Evolutionary conservation across 352 stramenopile genomes (phyloP).

Genomic region (Pythium periplocum): DNA sequence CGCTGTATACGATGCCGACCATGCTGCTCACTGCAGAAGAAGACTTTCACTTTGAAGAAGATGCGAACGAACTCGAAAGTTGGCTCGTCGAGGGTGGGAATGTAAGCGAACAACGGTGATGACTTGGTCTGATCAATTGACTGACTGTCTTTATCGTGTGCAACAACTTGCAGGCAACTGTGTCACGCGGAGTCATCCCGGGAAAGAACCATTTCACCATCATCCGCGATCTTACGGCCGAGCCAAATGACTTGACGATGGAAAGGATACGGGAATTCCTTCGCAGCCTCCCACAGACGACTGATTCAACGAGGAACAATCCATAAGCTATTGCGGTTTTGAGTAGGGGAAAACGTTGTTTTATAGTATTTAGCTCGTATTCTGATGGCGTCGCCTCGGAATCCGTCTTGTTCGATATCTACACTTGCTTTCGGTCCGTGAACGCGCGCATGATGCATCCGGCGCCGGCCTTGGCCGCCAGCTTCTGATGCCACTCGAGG

Average conservation of each 20-base stretch:
- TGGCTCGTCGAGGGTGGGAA: slow-evolving; percentile 57
- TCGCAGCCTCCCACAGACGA: no score
- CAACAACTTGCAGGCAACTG: slow-evolving; percentile 14
- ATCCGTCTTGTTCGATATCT: slow-evolving; percentile 4
- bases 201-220: slow-evolving; percentile 76
- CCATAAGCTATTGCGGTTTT: no score
- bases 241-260: slow-evolving; percentile 33
- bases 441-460: slow-evolving; percentile 87
- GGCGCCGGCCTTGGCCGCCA: slow-evolving; percentile 75
- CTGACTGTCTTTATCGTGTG: no score
- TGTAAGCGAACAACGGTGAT: slow-evolving; percentile 19
- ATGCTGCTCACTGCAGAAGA: slow-evolving; percentile 64
- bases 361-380: no score
- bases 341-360: no score
- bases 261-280: slow-evolving; percentile 43
- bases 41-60: slow-evolving; percentile 80
- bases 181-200: slow-evolving; percentile 38
- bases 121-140: no score
- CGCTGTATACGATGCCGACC: slow-evolving; percentile 43
- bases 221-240: slow-evolving; percentile 44
- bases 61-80: slow-evolving; percentile 50
- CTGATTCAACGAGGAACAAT: no score
- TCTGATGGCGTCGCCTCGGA: no score
- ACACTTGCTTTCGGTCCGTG: slow-evolving; percentile 87
- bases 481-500: slow-evolving; percentile 87